A percentile compares a stretch with the other conserved stretches of the same genome.
These are phyloP conservation scores for Areca catechu DNA, from an alignment of 176 grass and related monocot genomes.

Conservation along the genomic window DNA sequence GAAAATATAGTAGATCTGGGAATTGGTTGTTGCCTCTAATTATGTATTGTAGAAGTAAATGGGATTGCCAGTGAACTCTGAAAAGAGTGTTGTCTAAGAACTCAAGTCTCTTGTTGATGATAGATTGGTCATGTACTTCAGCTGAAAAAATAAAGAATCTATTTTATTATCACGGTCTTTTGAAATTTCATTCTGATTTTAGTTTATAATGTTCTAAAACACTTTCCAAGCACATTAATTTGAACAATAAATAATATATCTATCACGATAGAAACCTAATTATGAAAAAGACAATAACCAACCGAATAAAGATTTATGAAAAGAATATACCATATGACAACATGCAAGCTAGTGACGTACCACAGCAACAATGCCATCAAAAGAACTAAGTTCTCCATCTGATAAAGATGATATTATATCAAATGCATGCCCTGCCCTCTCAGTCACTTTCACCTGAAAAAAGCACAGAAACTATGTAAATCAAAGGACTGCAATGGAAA, in stretches of 20 bases:
- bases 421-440: constrained; percentile 87
- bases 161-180: too few species aligned
- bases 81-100: not conserved
- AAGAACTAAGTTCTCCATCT: constrained; percentile 59
- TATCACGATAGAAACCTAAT: too few species aligned
- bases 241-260: too few species aligned
- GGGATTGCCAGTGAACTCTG: not conserved
- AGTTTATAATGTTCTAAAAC: too few species aligned
- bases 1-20: not conserved
- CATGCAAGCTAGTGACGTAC: constrained; percentile 28
- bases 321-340: not conserved
- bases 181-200: too few species aligned
- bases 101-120: too few species aligned
- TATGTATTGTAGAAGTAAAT: not conserved
- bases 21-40: not conserved
- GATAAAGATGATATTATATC: constrained; percentile 54
- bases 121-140: too few species aligned
- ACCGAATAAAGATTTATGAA: not conserved
- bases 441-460: constrained; percentile 63
- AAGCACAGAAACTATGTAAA: constrained; percentile 1
- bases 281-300: too few species aligned
- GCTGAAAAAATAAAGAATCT: too few species aligned
- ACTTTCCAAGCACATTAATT: too few species aligned
- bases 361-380: constrained; percentile 84
- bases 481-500: too few species aligned